Base-by-base conservation (phyloP, 2,329 filamentous ascomycete genomes). In the Xylaria sp. region DNA sequence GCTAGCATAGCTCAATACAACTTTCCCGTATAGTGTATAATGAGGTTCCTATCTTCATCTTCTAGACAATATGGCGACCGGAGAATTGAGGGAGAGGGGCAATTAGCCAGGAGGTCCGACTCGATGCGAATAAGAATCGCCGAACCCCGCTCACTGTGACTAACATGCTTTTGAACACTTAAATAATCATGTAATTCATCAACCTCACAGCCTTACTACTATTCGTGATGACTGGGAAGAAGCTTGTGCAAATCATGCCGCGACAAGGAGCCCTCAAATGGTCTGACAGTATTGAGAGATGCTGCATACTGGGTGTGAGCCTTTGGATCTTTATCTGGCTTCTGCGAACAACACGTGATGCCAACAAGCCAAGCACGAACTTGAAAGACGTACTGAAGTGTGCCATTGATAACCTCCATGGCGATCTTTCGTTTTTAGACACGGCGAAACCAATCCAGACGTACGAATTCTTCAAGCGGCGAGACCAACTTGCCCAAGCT, bases 401-500 rank as follows among this genome's bases (percentile, higher is more conserved):
- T 74, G 83, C 88, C 14, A 85, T 88, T 65, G 72, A 81, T 42
- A 88, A 84, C 54, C 77, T 88, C 12, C 82, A 82, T 19, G 80
- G 81, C 4, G 81, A 85, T 57, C 78, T 86, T 4, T 82, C 81
- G 2, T 89, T 89, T 69, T 79, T 89, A 1, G 78, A 86, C 12
- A 71, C 75, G 2, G 86, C 85, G 1, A 71, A 77, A 2, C 84
- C 85, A 1, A 85, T 88, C 39, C 69, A 79, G 1, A 67, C 83
- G 0, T 77, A 80, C 0, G 88, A 90, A 69, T 90, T 86, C 70
- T 76, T 89, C 3, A 73, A 82, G 19, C 84, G 88, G 1, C 81
- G 88, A 11, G 82, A 89, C 65, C 82, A 83, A n/a, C 80, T 90
- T 1, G 88, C 88, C 0, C 74, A 78, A 65, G 88, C 88, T 8